Evolutionary conservation across 768 basidiomycete species (phyloP), one percentile per base, ranked within the genome.

Genomic region (Suillus discolor): DNA sequence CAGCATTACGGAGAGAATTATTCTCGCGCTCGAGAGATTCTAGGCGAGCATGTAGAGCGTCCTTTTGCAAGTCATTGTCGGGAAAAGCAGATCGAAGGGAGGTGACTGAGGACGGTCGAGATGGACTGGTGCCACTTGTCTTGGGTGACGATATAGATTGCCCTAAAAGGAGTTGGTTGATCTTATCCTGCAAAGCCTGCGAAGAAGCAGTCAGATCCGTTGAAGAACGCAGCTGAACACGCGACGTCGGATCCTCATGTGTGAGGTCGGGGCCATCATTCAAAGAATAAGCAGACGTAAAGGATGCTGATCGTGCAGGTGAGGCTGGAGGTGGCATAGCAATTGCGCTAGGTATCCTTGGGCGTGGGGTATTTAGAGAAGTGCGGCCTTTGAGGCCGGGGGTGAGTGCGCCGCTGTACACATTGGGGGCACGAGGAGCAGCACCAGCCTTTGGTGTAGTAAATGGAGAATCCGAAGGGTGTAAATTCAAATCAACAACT

Each of bases 241-340:
- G 72, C n/a, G 49, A 61, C 2, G 23, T 16, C 39, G 61, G 49
- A 18, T 72, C 73, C 36, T 68, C 68, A 16, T 63, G 69, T 2
- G 59, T 45, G 51, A 57, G 47, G 20, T 75, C 71, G 11, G 57
- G 57, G 3, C 57, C 57, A 44, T 81, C 81, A 61, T 77, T 79
- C 47, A 80, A 69, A 23, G 81, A 83, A 28, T 78, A 74, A 3
- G 81, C 78, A 20, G 79, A 73, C 20, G 76, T 72, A 54, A 81
- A 72, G 1, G 75, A 70, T n/a, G 71, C 65, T 6, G 74, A 72
- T 62, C 71, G 72, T 20, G 73, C 75, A 8, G 91, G 91, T 15
- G 90, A 91, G 1, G 88, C 80, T 20, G 92, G 92, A 3, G 92
- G 92, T 3, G 91, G 92, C 92, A 94, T 93, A 8, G 90, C 87